Evolutionary conservation across 768 basidiomycete species (phyloP).

Genomic region (button mushroom (Agaricus bisporus)): DNA sequence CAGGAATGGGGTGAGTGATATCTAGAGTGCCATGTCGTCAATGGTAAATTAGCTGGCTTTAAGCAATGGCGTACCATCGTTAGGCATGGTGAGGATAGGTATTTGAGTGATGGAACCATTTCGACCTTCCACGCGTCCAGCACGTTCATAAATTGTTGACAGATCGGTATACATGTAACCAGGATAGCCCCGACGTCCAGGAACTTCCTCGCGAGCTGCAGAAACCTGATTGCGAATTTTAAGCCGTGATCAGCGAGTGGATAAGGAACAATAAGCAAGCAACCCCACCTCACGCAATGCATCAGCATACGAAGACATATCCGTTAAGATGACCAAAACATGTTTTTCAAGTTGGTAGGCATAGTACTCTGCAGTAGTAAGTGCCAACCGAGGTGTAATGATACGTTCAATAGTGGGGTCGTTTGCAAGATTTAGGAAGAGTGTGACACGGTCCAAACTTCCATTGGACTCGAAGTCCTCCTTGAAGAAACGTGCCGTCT

Average conservation of each 20-base stretch:
- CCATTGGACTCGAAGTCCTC: slow-evolving; percentile 99
- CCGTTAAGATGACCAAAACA: slow-evolving; percentile 97
- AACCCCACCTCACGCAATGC: slow-evolving; percentile 81
- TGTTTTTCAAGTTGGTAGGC: slow-evolving; percentile 99
- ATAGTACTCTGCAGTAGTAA: slow-evolving; percentile 99
- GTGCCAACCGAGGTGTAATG: slow-evolving; percentile 95
- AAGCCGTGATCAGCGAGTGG: slow-evolving; percentile 15
- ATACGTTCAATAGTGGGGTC: slow-evolving; percentile 99
- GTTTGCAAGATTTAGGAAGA: slow-evolving; percentile 98
- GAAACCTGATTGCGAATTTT: slow-evolving; percentile 59
- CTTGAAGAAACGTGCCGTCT: slow-evolving; percentile 99
- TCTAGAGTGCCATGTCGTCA: slow-evolving; percentile 41
- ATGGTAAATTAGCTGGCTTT: slow-evolving; percentile 14
- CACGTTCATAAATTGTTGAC: slow-evolving; percentile 99
- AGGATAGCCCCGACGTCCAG: slow-evolving; percentile 97
- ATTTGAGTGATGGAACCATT: slow-evolving; percentile 99
- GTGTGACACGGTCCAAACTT: slow-evolving; percentile 91
- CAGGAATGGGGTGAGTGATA: slow-evolving; percentile 99
- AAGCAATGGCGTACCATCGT: slow-evolving; percentile 68
- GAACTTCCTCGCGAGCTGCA: slow-evolving; percentile 98
- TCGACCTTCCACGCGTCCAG: slow-evolving; percentile 93
- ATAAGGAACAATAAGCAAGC: slow-evolving; percentile 11
- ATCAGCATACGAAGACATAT: slow-evolving; percentile 98
- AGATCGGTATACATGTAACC: slow-evolving; percentile 99
- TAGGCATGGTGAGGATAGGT: slow-evolving; percentile 99